Evolutionary conservation across 1,139 yeast species (phyloP).

Genomic region (Blastobotrys illinoisensis): DNA sequence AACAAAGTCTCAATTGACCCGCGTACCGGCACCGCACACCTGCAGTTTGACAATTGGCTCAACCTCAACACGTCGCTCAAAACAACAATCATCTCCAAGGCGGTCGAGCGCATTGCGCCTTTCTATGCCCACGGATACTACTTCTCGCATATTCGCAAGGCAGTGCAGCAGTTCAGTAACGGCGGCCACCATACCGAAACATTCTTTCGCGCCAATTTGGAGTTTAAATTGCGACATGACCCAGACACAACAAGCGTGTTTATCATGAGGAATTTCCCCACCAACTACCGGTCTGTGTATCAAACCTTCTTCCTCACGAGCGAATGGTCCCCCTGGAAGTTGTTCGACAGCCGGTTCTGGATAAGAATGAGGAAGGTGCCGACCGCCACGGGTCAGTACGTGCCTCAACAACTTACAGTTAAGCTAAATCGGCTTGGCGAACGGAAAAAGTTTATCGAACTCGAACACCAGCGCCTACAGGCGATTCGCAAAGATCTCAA

Average conservation of each 20-base stretch:
- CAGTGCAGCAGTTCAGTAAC: background rate
- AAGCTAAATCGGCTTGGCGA: background rate
- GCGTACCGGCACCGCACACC: background rate
- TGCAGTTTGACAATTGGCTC: background rate
- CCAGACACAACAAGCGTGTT: background rate
- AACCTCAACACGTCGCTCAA: background rate
- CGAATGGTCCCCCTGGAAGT: slow-evolving; percentile 22
- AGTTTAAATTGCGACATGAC: background rate
- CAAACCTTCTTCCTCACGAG: background rate
- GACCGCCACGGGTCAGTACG: background rate
- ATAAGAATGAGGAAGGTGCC: slow-evolving; percentile 10
- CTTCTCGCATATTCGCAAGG: background rate
- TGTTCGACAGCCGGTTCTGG: slow-evolving; percentile 30
- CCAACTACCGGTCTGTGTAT: background rate
- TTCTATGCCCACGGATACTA: background rate
- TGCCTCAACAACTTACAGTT: background rate
- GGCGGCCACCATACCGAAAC: background rate
- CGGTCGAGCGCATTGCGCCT: background rate
- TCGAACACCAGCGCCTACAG: background rate
- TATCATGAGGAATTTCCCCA: background rate
- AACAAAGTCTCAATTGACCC: background rate
- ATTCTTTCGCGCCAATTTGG: background rate
- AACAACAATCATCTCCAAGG: background rate
- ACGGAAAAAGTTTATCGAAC: background rate
- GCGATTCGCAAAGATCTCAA: background rate